phyloP scores from a whole-genome alignment of 495 filamentous ascomycete species.

The Hyaloscypha finlandica region DNA sequence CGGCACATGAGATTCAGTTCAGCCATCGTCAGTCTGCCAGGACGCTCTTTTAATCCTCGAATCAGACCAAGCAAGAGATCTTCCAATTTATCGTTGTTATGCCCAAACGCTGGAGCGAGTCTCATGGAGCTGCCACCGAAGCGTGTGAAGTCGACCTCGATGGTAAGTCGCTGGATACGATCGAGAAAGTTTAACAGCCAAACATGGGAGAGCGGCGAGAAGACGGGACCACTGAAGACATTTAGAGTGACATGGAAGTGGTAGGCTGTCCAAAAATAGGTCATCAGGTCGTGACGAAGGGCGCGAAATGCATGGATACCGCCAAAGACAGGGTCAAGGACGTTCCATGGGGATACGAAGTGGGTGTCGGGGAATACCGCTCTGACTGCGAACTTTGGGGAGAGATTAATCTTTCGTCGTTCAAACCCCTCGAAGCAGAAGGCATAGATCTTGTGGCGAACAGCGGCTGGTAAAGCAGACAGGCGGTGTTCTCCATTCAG shows the following conservation, averaged over 20 bases:
- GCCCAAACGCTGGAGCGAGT: slow-evolving; percentile 13
- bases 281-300: slow-evolving; percentile 28
- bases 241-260: slow-evolving; percentile 31
- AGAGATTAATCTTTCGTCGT: slow-evolving; percentile 23
- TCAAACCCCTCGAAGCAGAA: slow-evolving; percentile 19
- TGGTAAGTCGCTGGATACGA: slow-evolving; percentile 26
- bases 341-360: slow-evolving; percentile 25
- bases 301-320: slow-evolving; percentile 16
- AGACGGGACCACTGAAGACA: slow-evolving; percentile 21
- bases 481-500: slow-evolving; percentile 2
- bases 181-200: slow-evolving; percentile 24
- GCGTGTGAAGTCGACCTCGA: slow-evolving; percentile 32
- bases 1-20: slow-evolving; percentile 28
- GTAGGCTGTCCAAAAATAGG: slow-evolving; percentile 32
- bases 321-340: slow-evolving; percentile 30
- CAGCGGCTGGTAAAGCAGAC: slow-evolving; percentile 13
- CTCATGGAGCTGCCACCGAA: slow-evolving; percentile 24
- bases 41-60: slow-evolving; percentile 7
- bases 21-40: slow-evolving; percentile 7
- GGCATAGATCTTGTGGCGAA: slow-evolving; percentile 26
- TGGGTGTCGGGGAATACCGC: slow-evolving; percentile 19
- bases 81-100: slow-evolving; percentile 16
- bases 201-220: slow-evolving; percentile 27
- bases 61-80: slow-evolving; percentile 11
- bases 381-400: slow-evolving; percentile 25